Conservation (phyloP, 75 land plant genomes). For the Ceratopteris richardii region DNA sequence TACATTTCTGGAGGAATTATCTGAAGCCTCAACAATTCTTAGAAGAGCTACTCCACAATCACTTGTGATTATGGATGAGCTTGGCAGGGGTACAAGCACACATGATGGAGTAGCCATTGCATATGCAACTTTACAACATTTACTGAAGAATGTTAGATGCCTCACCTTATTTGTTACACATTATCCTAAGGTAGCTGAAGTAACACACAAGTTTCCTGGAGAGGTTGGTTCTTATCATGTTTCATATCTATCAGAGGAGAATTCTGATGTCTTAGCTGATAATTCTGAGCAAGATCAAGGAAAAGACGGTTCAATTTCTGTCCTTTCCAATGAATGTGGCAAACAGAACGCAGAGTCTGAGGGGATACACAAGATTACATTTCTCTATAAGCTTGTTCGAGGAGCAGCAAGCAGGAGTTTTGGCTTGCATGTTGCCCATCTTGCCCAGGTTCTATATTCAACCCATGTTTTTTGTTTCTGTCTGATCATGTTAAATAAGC, state of each 20-base stretch:
- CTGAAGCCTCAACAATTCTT: slow-evolving; percentile 78
- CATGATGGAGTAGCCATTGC: slow-evolving; percentile 98
- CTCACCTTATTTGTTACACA: slow-evolving; percentile 93
- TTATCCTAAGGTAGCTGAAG: slow-evolving; percentile 68
- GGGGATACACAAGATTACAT: slow-evolving; percentile 49
- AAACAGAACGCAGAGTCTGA: slow-evolving; percentile 7
- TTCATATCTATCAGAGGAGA: slow-evolving; percentile 59
- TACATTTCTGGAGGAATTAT: slow-evolving; percentile 92
- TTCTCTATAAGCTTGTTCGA: slow-evolving; percentile 78
- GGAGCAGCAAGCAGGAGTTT: slow-evolving; percentile 91
- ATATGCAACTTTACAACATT: slow-evolving; percentile 77
- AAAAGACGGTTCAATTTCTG: background rate
- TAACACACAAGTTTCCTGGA: slow-evolving; percentile 51
- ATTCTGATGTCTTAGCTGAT: background rate
- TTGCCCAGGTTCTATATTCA: slow-evolving; percentile 66
- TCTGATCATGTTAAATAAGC: too few relatives aligned
- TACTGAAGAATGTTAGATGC: slow-evolving; percentile 65
- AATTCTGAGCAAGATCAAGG: background rate
- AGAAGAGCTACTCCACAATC: slow-evolving; percentile 55
- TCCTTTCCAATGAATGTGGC: background rate
- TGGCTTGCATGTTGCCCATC: slow-evolving; percentile 90
- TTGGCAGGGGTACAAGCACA: slow-evolving; percentile 97
- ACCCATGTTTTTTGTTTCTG: background rate
- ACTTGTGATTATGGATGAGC: slow-evolving; percentile 86
- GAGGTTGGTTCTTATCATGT: slow-evolving; percentile 69